Base-by-base conservation (phyloP, 345 rosid genomes). In the Ceriops tagal region DNA sequence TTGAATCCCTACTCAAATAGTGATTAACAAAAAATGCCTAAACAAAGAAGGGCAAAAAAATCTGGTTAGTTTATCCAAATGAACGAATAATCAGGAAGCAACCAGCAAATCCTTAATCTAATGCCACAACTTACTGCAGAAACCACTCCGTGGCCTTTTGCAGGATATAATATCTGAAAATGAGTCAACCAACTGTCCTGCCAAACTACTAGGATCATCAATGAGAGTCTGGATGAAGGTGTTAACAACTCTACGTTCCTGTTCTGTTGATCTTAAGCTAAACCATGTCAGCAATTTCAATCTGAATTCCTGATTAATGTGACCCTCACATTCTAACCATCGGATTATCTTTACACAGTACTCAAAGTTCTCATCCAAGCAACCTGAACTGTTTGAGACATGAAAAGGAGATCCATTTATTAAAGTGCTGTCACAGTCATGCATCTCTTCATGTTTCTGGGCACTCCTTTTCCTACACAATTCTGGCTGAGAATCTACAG, bases 201-300 rank as follows among this genome's bases (percentile, higher is more conserved):
- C 98, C 79, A 96, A 83, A 83, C 98, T 90, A 77, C 85, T 80
- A 19, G 82, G 98, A 79, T 92, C 99, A 70, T 92, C 98, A 7
- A 76, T 80, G 71, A 96, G 69, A 7, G 98, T 86, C 73, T 89
- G 91, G 81, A 96, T 86, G 72, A 90, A 96, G 35, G 92, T 86
- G 72, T 84, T 87, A 69, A 96, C 97, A 67, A 96, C 93, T 61
- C 98, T 81, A 20, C 97, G 90, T 71, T 96, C 97, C 67, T 86
- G 96, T 51, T 82, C 87, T 0, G 90, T 86, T 11, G 99, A 92
- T 77, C 92, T 80, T 76, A 92, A 72, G 80, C 99, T 88, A 80
- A 85, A 96, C 99, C 99, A 96, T 51, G 99, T 92, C 63, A 96
- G 77, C 83, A 96, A 81, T 75, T 84, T 96, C 76, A 90, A 72